Evolutionary conservation across 371 early-diverging fungal genomes (phyloP).

Genomic region (Rhizopus sp.): DNA sequence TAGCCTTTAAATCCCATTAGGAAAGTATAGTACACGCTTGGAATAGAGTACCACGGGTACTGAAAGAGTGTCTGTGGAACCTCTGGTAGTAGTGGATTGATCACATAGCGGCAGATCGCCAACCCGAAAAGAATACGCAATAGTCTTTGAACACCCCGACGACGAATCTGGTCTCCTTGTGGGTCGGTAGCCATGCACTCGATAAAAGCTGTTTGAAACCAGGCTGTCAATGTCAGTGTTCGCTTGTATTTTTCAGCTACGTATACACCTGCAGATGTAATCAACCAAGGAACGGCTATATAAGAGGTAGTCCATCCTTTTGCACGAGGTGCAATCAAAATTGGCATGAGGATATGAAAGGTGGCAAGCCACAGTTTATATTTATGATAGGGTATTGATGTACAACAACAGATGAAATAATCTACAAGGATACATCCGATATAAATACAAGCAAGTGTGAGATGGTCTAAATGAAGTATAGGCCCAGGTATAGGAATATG

Average conservation of each 20-base stretch:
- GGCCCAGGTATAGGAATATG: constrained; percentile 12
- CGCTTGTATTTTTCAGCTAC: constrained; percentile 3
- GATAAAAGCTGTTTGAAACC: neutral
- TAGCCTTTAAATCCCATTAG: constrained; percentile 17
- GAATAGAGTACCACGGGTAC: constrained; percentile 7
- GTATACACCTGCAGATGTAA: constrained; percentile 9
- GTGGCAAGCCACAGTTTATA: neutral
- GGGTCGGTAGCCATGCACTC: neutral
- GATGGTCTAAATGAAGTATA: neutral
- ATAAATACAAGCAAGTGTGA: constrained; percentile 1
- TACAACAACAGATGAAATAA: constrained; percentile 10
- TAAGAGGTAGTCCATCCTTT: neutral
- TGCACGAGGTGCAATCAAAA: neutral
- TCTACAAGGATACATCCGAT: neutral
- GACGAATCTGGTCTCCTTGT: neutral
- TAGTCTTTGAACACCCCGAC: neutral
- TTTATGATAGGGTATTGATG: constrained; percentile 4
- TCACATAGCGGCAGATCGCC: neutral
- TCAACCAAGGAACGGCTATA: constrained; percentile 12
- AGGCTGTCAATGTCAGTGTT: no score
- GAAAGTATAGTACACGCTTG: constrained; percentile 4
- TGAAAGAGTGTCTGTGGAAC: neutral
- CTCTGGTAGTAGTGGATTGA: constrained; percentile 8
- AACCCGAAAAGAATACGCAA: neutral
- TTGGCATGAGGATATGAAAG: constrained; percentile 7